Conservation (phyloP, 208 protist genomes). For the Entamoeba histolytica region DNA sequence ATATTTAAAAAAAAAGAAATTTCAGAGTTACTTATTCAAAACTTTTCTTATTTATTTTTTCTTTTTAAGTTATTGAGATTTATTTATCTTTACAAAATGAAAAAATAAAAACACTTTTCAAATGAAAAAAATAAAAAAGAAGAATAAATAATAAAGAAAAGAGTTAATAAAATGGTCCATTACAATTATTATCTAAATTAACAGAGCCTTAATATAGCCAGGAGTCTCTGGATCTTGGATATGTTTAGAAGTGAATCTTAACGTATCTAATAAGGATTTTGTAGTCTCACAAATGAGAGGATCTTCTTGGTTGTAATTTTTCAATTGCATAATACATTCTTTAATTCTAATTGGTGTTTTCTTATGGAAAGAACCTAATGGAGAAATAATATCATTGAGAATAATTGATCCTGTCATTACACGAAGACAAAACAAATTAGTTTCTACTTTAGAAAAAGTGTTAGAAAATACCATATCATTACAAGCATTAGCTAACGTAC, state of each 20-base stretch:
- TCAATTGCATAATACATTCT: background rate
- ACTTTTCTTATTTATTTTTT: too few species aligned
- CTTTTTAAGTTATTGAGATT: too few species aligned
- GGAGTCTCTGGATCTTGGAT: background rate
- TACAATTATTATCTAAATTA: background rate
- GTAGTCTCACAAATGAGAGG: background rate
- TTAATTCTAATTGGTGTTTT: constrained; percentile 37
- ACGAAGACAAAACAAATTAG: constrained; percentile 44
- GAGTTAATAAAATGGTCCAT: too few species aligned
- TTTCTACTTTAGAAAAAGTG: constrained; percentile 32
- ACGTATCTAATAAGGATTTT: background rate
- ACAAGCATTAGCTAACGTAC: constrained; percentile 41
- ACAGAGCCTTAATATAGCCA: background rate
- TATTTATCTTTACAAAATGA: too few species aligned
- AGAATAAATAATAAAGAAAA: too few species aligned
- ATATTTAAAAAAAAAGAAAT: too few species aligned
- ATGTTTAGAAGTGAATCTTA: background rate
- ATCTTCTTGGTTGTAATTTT: background rate
- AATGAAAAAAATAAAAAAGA: too few species aligned
- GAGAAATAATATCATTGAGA: constrained; percentile 43
- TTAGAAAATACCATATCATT: constrained; percentile 39
- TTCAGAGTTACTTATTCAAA: too few species aligned
- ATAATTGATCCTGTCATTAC: constrained; percentile 47
- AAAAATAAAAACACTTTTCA: too few species aligned
- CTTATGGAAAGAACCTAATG: constrained; percentile 42